phyloP scores from a whole-genome alignment of 176 grass and related monocot genomes.

The Pharus latifolius region DNA sequence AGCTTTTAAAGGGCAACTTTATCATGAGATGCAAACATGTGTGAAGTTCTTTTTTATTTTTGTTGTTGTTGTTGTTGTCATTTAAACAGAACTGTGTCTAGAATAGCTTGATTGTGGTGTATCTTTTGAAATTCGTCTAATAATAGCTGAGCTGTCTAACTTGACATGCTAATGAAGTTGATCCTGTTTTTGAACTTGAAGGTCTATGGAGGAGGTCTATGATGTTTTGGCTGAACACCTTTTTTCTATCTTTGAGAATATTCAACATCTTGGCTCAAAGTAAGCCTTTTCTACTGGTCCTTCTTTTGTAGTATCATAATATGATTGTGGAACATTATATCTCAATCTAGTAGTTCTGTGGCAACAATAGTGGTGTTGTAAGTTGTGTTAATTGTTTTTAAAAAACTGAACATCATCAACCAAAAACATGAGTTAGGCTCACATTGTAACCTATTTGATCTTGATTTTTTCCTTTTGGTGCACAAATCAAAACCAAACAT shows the following conservation, averaged over 20 bases:
- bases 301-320: background rate
- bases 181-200: conserved; percentile 16
- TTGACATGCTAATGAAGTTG: background rate
- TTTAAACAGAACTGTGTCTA: background rate
- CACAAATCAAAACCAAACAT: background rate
- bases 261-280: conserved; percentile 56
- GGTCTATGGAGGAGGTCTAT: conserved; percentile 84
- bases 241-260: conserved; percentile 39
- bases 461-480: background rate
- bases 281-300: conserved; percentile 23
- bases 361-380: background rate
- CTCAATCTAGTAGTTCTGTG: background rate
- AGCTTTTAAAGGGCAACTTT: background rate
- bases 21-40: background rate
- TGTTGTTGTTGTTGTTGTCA: background rate
- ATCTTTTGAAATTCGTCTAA: background rate
- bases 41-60: background rate
- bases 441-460: background rate
- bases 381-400: background rate
- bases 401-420: background rate
- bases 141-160: background rate
- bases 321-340: background rate
- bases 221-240: conserved; percentile 64
- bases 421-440: background rate
- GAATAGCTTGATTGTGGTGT: background rate